Evolutionary conservation across 345 rosid genomes (phyloP).

Genomic region (Sisymbrium irio): DNA sequence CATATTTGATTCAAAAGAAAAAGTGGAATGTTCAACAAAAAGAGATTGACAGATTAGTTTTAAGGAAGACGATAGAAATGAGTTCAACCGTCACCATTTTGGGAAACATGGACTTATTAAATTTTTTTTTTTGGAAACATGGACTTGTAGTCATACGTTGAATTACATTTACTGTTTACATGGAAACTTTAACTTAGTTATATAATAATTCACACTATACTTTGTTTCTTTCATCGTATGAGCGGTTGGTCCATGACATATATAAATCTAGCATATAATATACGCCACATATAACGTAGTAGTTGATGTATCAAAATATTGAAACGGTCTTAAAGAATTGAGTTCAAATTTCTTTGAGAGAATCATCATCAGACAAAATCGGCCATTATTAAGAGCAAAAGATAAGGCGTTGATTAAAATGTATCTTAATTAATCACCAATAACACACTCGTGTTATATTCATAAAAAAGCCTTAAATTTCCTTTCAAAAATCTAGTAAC

Average conservation of each 20-base stretch:
- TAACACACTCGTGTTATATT: background rate
- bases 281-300: constrained; percentile 12
- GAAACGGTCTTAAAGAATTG: constrained; percentile 26
- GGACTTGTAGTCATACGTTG: background rate
- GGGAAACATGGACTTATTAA: constrained; percentile 7
- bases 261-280: constrained; percentile 18
- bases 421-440: background rate
- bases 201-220: constrained; percentile 11
- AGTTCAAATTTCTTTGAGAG: background rate
- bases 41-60: background rate
- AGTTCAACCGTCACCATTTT: background rate
- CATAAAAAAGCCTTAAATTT: background rate
- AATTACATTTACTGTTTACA: constrained; percentile 7
- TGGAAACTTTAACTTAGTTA: background rate
- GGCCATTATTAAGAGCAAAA: background rate
- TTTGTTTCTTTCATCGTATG: background rate
- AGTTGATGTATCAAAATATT: constrained; percentile 1
- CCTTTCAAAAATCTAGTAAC: background rate
- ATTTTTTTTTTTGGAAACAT: too few species aligned
- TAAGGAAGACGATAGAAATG: background rate
- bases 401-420: background rate
- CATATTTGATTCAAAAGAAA: background rate
- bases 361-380: background rate
- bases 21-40: constrained; percentile 5
- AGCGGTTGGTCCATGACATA: constrained; percentile 31